Percentiles rank a stretch among this genome's conserved stretches.
phyloP scores from a whole-genome alignment of 805 yeast genomes.

The Monosporozyma siamensis region DNA sequence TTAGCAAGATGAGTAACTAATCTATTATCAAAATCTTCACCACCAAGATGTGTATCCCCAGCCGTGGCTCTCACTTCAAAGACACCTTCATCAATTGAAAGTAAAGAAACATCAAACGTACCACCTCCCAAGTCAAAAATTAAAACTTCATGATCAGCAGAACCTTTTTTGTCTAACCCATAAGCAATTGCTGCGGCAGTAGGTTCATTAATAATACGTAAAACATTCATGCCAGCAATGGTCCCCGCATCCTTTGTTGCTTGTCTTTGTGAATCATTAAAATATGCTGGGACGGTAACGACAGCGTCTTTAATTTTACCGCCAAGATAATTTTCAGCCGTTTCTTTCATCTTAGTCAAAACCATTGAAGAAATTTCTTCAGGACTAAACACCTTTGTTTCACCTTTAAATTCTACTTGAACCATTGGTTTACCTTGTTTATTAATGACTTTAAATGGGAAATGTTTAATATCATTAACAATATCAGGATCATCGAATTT shows the following conservation, averaged over 20 bases:
- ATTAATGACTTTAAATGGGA: constrained; percentile 75
- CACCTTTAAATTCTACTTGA: constrained; percentile 75
- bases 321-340: constrained; percentile 85
- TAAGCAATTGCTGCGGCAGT: constrained; percentile 97
- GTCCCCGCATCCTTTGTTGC: constrained; percentile 97
- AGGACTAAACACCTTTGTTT: constrained; percentile 79
- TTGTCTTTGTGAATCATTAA: constrained; percentile 96
- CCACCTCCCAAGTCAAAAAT: constrained; percentile 97
- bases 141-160: constrained; percentile 76
- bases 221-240: constrained; percentile 90
- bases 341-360: constrained; percentile 79
- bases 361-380: constrained; percentile 95
- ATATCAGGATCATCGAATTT: constrained; percentile 74
- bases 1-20: constrained; percentile 81
- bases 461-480: constrained; percentile 67
- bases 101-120: constrained; percentile 90
- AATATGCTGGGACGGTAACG: constrained; percentile 93
- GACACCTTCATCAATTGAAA: constrained; percentile 91
- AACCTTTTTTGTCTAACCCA: constrained; percentile 74
- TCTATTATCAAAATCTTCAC: constrained; percentile 96
- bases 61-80: constrained; percentile 89
- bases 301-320: constrained; percentile 78
- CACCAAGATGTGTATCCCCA: constrained; percentile 75
- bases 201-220: constrained; percentile 94
- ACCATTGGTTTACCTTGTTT: constrained; percentile 72